phyloP scores from a whole-genome alignment of 1,284 basidiomycete species.

The Coriolopsis trogii region DNA sequence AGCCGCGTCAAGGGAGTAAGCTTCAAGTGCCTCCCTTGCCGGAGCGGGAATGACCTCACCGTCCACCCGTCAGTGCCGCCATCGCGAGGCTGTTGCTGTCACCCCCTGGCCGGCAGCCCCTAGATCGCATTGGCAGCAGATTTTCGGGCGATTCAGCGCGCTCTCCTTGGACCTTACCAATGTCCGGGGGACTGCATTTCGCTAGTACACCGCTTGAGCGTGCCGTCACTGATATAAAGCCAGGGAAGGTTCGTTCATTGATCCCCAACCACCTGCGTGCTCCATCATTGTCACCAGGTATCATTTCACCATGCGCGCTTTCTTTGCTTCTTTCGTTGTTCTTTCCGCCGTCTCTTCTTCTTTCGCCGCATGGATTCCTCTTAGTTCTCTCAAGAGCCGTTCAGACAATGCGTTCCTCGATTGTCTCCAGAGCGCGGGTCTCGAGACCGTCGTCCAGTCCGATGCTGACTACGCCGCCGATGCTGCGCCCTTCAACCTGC shows the following conservation, averaged over 20 bases:
- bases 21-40: no score
- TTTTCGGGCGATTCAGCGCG: not conserved
- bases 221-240: not conserved
- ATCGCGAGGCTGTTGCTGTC: slow-evolving; percentile 5
- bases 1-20: no score
- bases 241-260: not conserved
- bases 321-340: not conserved
- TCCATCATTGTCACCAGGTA: not conserved
- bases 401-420: not conserved
- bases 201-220: not conserved
- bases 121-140: slow-evolving; percentile 1
- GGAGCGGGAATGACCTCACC: slow-evolving; percentile 1
- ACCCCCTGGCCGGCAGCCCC: no score
- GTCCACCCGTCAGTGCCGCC: not conserved
- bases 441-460: slow-evolving; percentile 9
- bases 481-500: slow-evolving; percentile 10
- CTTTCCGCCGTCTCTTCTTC: slow-evolving; percentile 4
- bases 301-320: slow-evolving; percentile 1
- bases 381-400: slow-evolving; percentile 3
- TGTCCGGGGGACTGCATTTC: not conserved
- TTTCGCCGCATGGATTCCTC: slow-evolving; percentile 4
- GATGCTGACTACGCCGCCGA: slow-evolving; percentile 7
- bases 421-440: slow-evolving; percentile 2
- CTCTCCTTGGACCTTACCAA: not conserved
- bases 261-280: not conserved